phyloP scores from a whole-genome alignment of 1,284 basidiomycete species.

The Ceratobasidium sp. region DNA sequence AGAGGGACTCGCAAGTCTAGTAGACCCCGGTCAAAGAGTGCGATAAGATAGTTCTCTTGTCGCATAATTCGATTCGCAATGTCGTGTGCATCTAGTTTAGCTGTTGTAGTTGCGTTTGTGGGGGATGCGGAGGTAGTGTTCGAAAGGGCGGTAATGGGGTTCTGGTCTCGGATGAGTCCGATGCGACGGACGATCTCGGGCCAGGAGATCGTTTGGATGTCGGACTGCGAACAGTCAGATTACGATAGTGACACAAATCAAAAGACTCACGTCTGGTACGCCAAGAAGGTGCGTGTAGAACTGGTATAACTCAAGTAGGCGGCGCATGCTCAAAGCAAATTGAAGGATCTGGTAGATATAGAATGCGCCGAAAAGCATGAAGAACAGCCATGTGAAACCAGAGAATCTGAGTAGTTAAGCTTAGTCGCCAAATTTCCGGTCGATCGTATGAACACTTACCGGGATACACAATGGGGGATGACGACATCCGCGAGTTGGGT shows the following conservation, averaged over 20 bases:
- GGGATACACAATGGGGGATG: slow-evolving; percentile 82
- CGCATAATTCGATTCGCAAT: slow-evolving; percentile 96
- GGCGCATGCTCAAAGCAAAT: slow-evolving; percentile 68
- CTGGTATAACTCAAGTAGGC: slow-evolving; percentile 90
- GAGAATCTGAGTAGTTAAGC: slow-evolving; percentile 66
- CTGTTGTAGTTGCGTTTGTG: slow-evolving; percentile 60
- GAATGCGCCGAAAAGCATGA: slow-evolving; percentile 82
- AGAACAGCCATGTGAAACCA: slow-evolving; percentile 83
- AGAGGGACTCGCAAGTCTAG: slow-evolving; percentile 89
- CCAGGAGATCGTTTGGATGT: slow-evolving; percentile 98
- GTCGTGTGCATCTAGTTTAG: slow-evolving; percentile 96
- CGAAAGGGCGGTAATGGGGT: slow-evolving; percentile 82
- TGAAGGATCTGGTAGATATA: slow-evolving; percentile 72
- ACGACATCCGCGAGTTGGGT: slow-evolving; percentile 82
- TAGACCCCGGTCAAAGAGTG: slow-evolving; percentile 96
- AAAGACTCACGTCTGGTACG: slow-evolving; percentile 64
- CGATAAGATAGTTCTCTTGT: slow-evolving; percentile 98
- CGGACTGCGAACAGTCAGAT: slow-evolving; percentile 72
- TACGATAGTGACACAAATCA: no score
- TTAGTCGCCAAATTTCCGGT: no score
- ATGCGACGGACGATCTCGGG: slow-evolving; percentile 93
- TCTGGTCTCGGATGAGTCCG: slow-evolving; percentile 88
- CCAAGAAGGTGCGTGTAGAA: slow-evolving; percentile 76
- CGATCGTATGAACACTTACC: slow-evolving; percentile 50
- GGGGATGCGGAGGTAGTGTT: slow-evolving; percentile 68